Evolutionary conservation across 2,329 filamentous ascomycete genomes (phyloP), one percentile per base, ranked within the genome.

Genomic region (Dothistroma pini): DNA sequence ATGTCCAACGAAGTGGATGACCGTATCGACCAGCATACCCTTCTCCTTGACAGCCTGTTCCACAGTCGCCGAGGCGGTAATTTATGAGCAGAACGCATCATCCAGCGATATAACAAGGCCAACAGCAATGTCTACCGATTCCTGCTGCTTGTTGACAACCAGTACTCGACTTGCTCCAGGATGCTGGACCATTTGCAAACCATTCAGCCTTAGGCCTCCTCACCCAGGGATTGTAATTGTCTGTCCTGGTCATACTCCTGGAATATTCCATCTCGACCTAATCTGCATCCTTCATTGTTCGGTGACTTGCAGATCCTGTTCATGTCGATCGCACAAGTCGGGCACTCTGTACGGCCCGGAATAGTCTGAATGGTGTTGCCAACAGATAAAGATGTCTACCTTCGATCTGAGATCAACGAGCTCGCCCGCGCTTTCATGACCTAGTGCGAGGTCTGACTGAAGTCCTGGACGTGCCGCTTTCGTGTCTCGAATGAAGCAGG

Each of bases 151-250:
- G 59, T 77, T 75, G 8, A 71, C 71, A 6, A 76, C 70, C 38
- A 77, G 66, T 21, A 75, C 65, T 53, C 80, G 76, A 54, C 65
- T 63, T 54, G 80, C 83, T 41, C 82, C 77, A 51, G 83, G 77
- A 64, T 82, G 73, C 61, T 78, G 79, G 35, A 83, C 68, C 25
- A 77, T 71, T 56, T 78, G 76, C 14, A 79, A 60, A 0, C 72
- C 77, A 64, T 78, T 79, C 56, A 78, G 75, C 0, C 77, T 76
- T 2, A 79, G 65, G 0, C 77, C 77, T 16, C 77, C 77, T 0
- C 78, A 70, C 1, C 77, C 76, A 54, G 77, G 75, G 6, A 79
- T 69, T 31, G 76, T 75, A 25, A 78, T 71, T 0, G 72, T 77
- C 60, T 78, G 74, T 1, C 69, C 61, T 1, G 65, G 57, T 35